Evolutionary conservation across 2,329 filamentous ascomycete species (phyloP).

Genomic region (Xylaria sp.): DNA sequence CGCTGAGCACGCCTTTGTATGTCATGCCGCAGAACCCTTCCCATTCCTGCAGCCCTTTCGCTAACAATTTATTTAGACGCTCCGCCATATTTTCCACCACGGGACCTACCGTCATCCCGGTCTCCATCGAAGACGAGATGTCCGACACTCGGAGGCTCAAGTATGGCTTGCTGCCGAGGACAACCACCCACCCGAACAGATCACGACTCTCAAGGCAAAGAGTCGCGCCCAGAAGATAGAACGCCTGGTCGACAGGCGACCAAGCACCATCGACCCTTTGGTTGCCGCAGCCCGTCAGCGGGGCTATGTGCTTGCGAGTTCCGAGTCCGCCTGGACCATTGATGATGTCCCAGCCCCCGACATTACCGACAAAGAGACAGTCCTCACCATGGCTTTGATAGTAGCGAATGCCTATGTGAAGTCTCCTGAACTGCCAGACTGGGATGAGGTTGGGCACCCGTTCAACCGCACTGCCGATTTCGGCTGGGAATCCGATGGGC

Average conservation of each 20-base stretch:
- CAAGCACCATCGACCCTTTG: slow-evolving; percentile 77
- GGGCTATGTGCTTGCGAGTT: slow-evolving; percentile 70
- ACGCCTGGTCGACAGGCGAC: slow-evolving; percentile 78
- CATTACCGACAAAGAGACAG: slow-evolving; percentile 81
- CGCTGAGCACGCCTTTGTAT: slow-evolving; percentile 62
- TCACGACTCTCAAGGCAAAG: slow-evolving; percentile 62
- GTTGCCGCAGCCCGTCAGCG: slow-evolving; percentile 73
- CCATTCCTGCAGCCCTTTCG: not conserved
- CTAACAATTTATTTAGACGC: slow-evolving; percentile 44
- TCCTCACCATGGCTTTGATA: slow-evolving; percentile 86
- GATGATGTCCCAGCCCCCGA: slow-evolving; percentile 82
- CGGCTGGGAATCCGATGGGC: slow-evolving; percentile 88
- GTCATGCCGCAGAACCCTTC: slow-evolving; percentile 28
- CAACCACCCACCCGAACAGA: slow-evolving; percentile 55
- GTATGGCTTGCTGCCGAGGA: slow-evolving; percentile 69
- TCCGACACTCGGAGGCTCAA: slow-evolving; percentile 61
- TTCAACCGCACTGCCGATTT: slow-evolving; percentile 91
- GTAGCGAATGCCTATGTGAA: slow-evolving; percentile 87
- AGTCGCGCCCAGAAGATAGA: slow-evolving; percentile 75
- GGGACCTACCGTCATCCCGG: slow-evolving; percentile 79
- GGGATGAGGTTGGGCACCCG: slow-evolving; percentile 77
- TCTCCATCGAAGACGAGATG: slow-evolving; percentile 78
- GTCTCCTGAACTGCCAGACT: slow-evolving; percentile 72
- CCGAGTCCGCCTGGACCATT: slow-evolving; percentile 78
- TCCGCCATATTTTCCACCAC: slow-evolving; percentile 93